A percentile compares a stretch with the other conserved stretches of the same genome.
These are phyloP conservation scores for Microthlaspi erraticum DNA, from an alignment of 345 rosid species.

Conservation along the genomic window DNA sequence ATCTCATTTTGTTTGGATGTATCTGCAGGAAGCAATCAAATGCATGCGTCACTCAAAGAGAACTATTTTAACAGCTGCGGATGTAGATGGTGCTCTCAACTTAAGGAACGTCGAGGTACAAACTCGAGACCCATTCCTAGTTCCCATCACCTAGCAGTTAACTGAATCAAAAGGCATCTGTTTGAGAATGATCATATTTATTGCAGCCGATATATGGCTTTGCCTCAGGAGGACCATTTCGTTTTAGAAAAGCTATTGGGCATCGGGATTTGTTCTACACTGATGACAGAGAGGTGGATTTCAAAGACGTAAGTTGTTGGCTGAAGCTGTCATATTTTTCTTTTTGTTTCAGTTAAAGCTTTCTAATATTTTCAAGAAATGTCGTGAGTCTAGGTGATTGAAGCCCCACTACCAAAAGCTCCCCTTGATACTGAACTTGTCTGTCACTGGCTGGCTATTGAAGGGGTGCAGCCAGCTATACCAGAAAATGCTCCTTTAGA, in stretches of 20 bases:
- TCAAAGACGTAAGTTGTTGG: constrained; percentile 80
- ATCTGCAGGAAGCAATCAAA: constrained; percentile 80
- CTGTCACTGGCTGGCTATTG: constrained; percentile 99
- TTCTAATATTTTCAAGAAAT: constrained; percentile 21
- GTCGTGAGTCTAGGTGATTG: constrained; percentile 69
- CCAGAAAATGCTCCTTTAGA: constrained; percentile 92
- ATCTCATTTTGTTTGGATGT: constrained; percentile 29
- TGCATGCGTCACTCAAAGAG: constrained; percentile 97
- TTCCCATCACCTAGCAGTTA: constrained; percentile 13
- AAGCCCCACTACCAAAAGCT: constrained; percentile 95
- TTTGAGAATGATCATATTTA: constrained; percentile 37
- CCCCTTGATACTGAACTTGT: constrained; percentile 84
- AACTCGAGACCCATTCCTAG: neutral
- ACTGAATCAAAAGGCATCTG: constrained; percentile 12
- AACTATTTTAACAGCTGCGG: constrained; percentile 69
- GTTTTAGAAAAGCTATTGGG: constrained; percentile 88
- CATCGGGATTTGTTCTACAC: constrained; percentile 86
- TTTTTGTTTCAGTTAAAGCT: constrained; percentile 7
- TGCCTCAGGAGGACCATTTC: constrained; percentile 76
- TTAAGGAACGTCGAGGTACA: constrained; percentile 86
- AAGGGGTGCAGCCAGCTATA: constrained; percentile 94
- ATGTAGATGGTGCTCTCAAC: constrained; percentile 86
- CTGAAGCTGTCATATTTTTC: neutral
- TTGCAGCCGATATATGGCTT: constrained; percentile 87
- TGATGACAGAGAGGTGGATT: constrained; percentile 91